phyloP scores from a whole-genome alignment of 1,139 yeast species.

The Taphrina flavorubra region DNA sequence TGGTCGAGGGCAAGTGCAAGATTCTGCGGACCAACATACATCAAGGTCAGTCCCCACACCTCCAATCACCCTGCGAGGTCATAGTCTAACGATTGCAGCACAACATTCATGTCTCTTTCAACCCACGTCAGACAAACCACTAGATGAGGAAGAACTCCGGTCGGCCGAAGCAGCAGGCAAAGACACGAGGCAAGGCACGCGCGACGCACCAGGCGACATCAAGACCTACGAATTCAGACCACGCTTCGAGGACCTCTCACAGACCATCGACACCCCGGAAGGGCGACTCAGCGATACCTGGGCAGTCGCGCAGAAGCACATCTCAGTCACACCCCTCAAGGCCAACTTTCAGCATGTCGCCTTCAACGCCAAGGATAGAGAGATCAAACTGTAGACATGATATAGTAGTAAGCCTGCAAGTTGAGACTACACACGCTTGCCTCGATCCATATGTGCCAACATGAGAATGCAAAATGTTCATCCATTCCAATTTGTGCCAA shows the following conservation, averaged over 20 bases:
- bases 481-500: no score
- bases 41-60: slow-evolving; percentile 65
- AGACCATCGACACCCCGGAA: slow-evolving; percentile 8
- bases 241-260: slow-evolving; percentile 12
- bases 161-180: slow-evolving; percentile 58
- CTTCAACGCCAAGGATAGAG: slow-evolving; percentile 19
- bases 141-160: slow-evolving; percentile 67
- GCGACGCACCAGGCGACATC: slow-evolving; percentile 50
- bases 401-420: no score
- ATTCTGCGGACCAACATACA: slow-evolving; percentile 75
- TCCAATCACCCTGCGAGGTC: background rate
- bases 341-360: slow-evolving; percentile 62
- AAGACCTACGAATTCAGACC: slow-evolving; percentile 43
- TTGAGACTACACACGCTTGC: no score
- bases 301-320: slow-evolving; percentile 35
- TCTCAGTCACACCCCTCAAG: slow-evolving; percentile 79
- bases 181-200: slow-evolving; percentile 58
- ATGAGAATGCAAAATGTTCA: no score
- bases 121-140: slow-evolving; percentile 66
- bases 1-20: slow-evolving; percentile 61
- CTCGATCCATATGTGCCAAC: no score
- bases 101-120: slow-evolving; percentile 45
- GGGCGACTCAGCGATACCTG: slow-evolving; percentile 33
- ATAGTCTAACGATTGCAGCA: slow-evolving; percentile 46
- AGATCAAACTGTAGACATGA: slow-evolving; percentile 28